Percentiles rank a stretch among this genome's conserved stretches.
phyloP scores from a whole-genome alignment of 371 early-diverging fungal genomes.

The Mucor racemosus region DNA sequence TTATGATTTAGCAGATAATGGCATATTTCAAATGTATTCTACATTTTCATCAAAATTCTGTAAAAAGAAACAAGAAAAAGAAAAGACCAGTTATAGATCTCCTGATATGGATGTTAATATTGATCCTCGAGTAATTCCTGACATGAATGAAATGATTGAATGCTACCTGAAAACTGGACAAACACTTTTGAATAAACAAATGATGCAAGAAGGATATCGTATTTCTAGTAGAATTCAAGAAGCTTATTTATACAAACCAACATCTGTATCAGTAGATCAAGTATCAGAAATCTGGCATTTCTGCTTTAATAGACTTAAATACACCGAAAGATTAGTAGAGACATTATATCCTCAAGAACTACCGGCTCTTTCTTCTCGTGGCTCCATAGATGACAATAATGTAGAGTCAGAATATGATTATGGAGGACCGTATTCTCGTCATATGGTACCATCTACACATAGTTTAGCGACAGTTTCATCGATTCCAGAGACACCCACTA shows the following conservation, averaged over 20 bases:
- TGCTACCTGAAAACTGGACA: slow-evolving; percentile 37
- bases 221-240: slow-evolving; percentile 30
- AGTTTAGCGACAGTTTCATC: slow-evolving; percentile 35
- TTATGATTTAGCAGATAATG: slow-evolving; percentile 52
- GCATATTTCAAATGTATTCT: slow-evolving; percentile 46
- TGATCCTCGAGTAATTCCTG: slow-evolving; percentile 26
- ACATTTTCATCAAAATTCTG: slow-evolving; percentile 40
- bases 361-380: neutral
- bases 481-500: slow-evolving; percentile 5
- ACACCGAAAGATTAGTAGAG: slow-evolving; percentile 33
- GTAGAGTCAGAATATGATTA: slow-evolving; percentile 25
- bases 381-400: slow-evolving; percentile 18
- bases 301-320: slow-evolving; percentile 21
- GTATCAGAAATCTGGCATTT: slow-evolving; percentile 38
- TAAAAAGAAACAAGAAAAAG: slow-evolving; percentile 5
- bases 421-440: slow-evolving; percentile 20
- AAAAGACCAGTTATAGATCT: neutral
- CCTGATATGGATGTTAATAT: slow-evolving; percentile 13
- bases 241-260: slow-evolving; percentile 23
- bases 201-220: slow-evolving; percentile 39
- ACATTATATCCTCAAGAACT: slow-evolving; percentile 28
- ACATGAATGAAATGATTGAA: slow-evolving; percentile 37
- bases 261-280: neutral
- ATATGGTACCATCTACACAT: slow-evolving; percentile 31
- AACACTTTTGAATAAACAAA: slow-evolving; percentile 36